Base-by-base conservation (phyloP, 768 basidiomycete species). In the Russula griseocarnosa region DNA sequence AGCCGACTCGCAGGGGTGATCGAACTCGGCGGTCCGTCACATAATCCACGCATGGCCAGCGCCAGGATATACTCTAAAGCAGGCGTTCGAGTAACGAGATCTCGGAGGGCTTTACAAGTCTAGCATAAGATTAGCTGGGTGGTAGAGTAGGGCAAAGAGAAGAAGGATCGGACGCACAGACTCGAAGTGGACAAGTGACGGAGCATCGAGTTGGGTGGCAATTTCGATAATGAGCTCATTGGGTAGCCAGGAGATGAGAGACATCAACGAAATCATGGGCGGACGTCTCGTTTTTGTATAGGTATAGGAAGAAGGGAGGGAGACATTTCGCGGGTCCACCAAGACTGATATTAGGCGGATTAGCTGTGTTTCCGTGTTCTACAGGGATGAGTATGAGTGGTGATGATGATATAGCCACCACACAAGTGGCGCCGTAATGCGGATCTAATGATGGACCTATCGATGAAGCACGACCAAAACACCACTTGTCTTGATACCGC, bases 11-110 rank as follows among this genome's bases (percentile, higher is more conserved):
- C 24, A 0, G 24, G 30, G 10, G 28, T 24, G 53, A 61, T 44
- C 5, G 40, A 9, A 36, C 60, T 61, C 24, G 60, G 60, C 14
- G 52, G 60, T 7, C 60, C 60, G 20, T 61, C 53, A 32, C 60
- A 34, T 18, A 54, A 28, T 20, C 60, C 60, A 5, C 42, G 52
- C 22, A 32, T 24, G 4, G 60, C 52, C 24, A 61, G 60, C 9
- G 28, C 52, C 4, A 61, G 40, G n/a, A 24, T 8, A 36, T 61
- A 61, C 22, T 22, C 44, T 5, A 61, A 14, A 8, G 16, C 16
- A 3, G 38, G 44, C 1, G 60, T 50, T 8, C 30, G 32, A 16
- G 3, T 20, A 42, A 54, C 52, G 8, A 61, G n/a, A 11, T 58
- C 34, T 2, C 34, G 58, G 34, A 58, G n/a, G 42, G 22, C 28